Evolutionary conservation across 495 filamentous ascomycete species (phyloP).

Genomic region (Sporormia fimetaria): DNA sequence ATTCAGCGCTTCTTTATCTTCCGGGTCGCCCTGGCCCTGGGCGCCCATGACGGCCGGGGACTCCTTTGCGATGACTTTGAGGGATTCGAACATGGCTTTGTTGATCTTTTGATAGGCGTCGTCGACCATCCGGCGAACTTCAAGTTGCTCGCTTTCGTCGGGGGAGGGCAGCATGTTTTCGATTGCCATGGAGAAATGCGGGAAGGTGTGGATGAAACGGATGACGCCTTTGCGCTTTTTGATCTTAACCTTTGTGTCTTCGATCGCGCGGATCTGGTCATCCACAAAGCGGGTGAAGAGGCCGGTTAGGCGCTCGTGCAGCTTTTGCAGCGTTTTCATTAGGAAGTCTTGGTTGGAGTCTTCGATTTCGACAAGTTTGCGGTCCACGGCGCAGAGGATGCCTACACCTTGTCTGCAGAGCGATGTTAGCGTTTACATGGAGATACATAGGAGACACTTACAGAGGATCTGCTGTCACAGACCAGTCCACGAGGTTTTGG

Average conservation of each 20-base stretch:
- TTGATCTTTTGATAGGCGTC: slow-evolving; percentile 80
- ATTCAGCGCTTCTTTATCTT: slow-evolving; percentile 92
- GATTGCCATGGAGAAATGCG: slow-evolving; percentile 64
- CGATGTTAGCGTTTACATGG: neutral
- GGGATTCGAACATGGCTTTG: slow-evolving; percentile 90
- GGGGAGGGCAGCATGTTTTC: slow-evolving; percentile 61
- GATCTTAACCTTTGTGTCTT: slow-evolving; percentile 98
- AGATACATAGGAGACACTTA: slow-evolving; percentile 36
- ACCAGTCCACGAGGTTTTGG: slow-evolving; percentile 76
- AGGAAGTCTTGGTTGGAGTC: slow-evolving; percentile 91
- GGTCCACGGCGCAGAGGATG: slow-evolving; percentile 68
- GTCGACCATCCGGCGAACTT: slow-evolving; percentile 65
- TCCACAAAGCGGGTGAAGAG: slow-evolving; percentile 85
- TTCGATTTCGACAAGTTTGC: slow-evolving; percentile 60
- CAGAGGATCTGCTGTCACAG: slow-evolving; percentile 65
- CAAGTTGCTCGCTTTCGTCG: slow-evolving; percentile 29
- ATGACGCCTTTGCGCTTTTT: slow-evolving; percentile 97
- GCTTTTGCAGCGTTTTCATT: slow-evolving; percentile 61
- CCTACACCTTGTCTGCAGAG: slow-evolving; percentile 68
- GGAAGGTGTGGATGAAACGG: slow-evolving; percentile 85
- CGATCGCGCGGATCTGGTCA: slow-evolving; percentile 86
- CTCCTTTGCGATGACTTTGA: slow-evolving; percentile 92
- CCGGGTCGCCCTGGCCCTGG: slow-evolving; percentile 34
- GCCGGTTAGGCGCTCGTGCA: slow-evolving; percentile 61
- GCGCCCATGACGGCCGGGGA: slow-evolving; percentile 49